Evolutionary conservation across 768 basidiomycete genomes (phyloP).

Genomic region (Lactarius akahatsu): DNA sequence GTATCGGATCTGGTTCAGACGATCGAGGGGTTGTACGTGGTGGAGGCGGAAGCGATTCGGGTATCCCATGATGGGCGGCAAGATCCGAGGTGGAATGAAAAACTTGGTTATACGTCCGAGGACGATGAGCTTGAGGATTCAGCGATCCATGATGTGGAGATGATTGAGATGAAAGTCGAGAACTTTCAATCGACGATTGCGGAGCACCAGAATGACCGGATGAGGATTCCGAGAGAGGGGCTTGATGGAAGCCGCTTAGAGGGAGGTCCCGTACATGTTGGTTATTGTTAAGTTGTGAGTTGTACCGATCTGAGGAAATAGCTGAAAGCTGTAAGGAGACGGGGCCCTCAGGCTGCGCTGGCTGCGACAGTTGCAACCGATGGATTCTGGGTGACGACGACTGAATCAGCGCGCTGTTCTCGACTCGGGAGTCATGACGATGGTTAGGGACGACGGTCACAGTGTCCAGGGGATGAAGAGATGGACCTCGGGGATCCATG

Average conservation of each 20-base stretch:
- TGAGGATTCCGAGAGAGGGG: constrained; percentile 34
- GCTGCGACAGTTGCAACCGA: constrained; percentile 55
- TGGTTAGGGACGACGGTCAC: constrained; percentile 19
- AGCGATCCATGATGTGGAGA: constrained; percentile 56
- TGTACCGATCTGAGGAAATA: constrained; percentile 49
- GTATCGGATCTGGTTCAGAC: constrained; percentile 37
- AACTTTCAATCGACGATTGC: constrained; percentile 48
- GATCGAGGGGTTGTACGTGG: constrained; percentile 56
- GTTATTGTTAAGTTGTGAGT: constrained; percentile 33
- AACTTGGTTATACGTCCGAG: constrained; percentile 61
- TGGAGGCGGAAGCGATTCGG: constrained; percentile 64
- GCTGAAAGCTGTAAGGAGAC: constrained; percentile 42
- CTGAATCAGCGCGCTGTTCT: constrained; percentile 51
- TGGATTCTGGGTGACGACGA: constrained; percentile 46
- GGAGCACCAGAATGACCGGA: constrained; percentile 43
- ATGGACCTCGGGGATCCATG: constrained; percentile 25
- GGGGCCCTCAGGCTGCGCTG: constrained; percentile 35
- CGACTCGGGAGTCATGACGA: constrained; percentile 19
- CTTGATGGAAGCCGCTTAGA: constrained; percentile 49
- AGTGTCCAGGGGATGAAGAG: constrained; percentile 9
- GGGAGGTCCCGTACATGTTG: constrained; percentile 49
- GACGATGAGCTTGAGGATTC: constrained; percentile 56
- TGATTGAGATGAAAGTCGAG: constrained; percentile 51
- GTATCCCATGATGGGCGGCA: constrained; percentile 78
- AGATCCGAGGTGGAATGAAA: constrained; percentile 66